Evolutionary conservation across 1,139 yeast species (phyloP), one percentile per base, ranked within the genome.

Genomic region (Tardiomyces digboiensis): DNA sequence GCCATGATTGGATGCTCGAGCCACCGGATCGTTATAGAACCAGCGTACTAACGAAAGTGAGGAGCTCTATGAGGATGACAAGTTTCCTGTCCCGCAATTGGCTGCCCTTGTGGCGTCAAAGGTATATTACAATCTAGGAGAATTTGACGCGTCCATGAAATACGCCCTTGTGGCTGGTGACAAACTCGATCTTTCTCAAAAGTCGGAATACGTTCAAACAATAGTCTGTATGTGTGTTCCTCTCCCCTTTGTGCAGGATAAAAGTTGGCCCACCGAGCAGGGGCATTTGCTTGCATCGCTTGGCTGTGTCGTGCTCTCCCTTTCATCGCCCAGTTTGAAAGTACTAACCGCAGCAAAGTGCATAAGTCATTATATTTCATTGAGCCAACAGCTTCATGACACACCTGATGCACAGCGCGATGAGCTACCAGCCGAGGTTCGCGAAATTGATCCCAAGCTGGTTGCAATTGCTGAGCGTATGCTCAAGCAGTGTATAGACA

Each of bases 21-120:
- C n/a, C n/a, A n/a, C n/a, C n/a, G n/a, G n/a, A n/a, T n/a, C n/a
- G n/a, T n/a, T n/a, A n/a, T n/a, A n/a, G n/a, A n/a, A n/a, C n/a
- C n/a, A n/a, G n/a, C n/a, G n/a, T n/a, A 26, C 33, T 26, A 26
- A 26, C 33, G 12, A 13, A n/a, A 26, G 33, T 59, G 98, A 91
- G 68, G 95, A 87, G 52, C 71, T 91, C 44, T 88, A 83, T 59
- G 98, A 91, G 65, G 96, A 91, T 62, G 74, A 76, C 47, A 65
- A 74, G 14, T 91, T 89, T 62, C 78, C 81, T 42, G 78, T 82
- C 49, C 78, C 95, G 54, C 69, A 78, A 45, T 73, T 91, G 59
- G 98, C 97, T 2, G 98, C 98, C 3, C 72, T 91, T 51, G 78
- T 91, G 51, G 91, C 91, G 7, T 87, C 97, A 22, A 91, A 91